Evolutionary conservation across 2,329 filamentous ascomycete genomes (phyloP), one percentile per base, ranked within the genome.

Genomic region (Phaeosphaeriaceae sp.): DNA sequence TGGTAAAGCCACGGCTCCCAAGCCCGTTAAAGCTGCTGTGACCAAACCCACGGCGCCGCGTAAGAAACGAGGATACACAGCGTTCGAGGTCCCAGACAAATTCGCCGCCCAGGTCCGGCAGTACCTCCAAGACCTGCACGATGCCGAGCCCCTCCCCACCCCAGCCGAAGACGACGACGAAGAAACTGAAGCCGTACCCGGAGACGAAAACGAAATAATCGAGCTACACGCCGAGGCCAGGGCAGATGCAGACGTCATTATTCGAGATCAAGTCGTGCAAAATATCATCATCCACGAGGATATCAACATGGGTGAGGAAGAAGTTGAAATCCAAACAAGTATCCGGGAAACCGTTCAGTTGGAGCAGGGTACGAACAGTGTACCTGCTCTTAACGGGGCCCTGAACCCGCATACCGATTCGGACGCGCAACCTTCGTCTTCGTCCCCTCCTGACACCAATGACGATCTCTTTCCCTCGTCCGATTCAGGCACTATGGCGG

Each of bases 71-170:
- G 66, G 67, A 20, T 60, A 60, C 43, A 65, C 63, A 1, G 28
- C 50, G 1, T 33, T 67, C n/a, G 62, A 69, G n/a, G 54, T 70
- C 7, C 61, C 62, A 1, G 62, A 69, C 39, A 63, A 54, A 42
- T 64, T 58, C 35, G 56, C 34, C 23, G 48, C 56, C 6, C 56
- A 58, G n/a, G 34, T 66, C 2, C 29, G 54, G 30, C 56, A 56
- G 15, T 48, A 50, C 17, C 45, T 65, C 2, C 35, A 51, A 12
- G 47, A 58, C 1, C 53, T 63, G 7, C 45, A 54, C 11, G 54
- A 49, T 29, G 50, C 32, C 13, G 46, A 48, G 8, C 42, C 44
- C 13, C 34, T 46, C 18, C 42, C 50, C 17, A 46, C 52, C 1
- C 34, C 45, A 2, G 49, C 37, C 11, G 48, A 40, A n/a, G 42